phyloP scores from a whole-genome alignment of 202 grass and related monocot species.

The Eragrostis tef region DNA sequence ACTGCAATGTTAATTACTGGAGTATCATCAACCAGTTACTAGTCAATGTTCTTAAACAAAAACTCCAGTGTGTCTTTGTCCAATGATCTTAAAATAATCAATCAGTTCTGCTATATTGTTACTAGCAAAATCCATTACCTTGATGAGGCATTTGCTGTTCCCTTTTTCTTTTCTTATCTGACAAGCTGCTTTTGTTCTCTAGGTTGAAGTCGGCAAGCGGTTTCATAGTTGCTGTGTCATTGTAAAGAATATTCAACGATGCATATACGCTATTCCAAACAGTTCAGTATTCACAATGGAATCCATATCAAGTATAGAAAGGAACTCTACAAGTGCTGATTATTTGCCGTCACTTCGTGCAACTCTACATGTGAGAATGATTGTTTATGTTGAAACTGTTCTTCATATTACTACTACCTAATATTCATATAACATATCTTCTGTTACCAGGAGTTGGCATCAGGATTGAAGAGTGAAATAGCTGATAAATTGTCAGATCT shows the following conservation, averaged over 20 bases:
- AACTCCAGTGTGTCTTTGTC: neutral
- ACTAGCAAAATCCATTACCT: slow-evolving; percentile 5
- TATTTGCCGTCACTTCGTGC: slow-evolving; percentile 57
- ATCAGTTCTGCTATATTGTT: slow-evolving; percentile 26
- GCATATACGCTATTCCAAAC: slow-evolving; percentile 89
- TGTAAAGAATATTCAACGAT: slow-evolving; percentile 94
- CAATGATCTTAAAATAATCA: slow-evolving; percentile 17
- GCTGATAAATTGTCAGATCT: slow-evolving; percentile 79
- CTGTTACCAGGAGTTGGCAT: slow-evolving; percentile 75
- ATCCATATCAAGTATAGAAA: slow-evolving; percentile 55
- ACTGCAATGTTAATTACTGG: neutral
- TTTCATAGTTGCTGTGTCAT: slow-evolving; percentile 89
- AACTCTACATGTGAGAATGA: slow-evolving; percentile 75
- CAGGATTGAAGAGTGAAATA: slow-evolving; percentile 84
- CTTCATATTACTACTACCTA: slow-evolving; percentile 28
- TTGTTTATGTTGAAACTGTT: slow-evolving; percentile 39
- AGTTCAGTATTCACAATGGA: slow-evolving; percentile 69
- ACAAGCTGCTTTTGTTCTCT: slow-evolving; percentile 40
- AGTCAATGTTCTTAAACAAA: slow-evolving; percentile 15
- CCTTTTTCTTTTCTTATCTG: neutral
- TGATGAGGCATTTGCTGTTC: slow-evolving; percentile 10
- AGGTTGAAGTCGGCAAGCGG: slow-evolving; percentile 54
- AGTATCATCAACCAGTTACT: neutral
- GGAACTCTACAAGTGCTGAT: slow-evolving; percentile 55
- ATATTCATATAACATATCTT: slow-evolving; percentile 44